These are phyloP conservation scores for Sugiyamaella floridensis DNA, from an alignment of 805 yeast genomes.

Conservation along the genomic window DNA sequence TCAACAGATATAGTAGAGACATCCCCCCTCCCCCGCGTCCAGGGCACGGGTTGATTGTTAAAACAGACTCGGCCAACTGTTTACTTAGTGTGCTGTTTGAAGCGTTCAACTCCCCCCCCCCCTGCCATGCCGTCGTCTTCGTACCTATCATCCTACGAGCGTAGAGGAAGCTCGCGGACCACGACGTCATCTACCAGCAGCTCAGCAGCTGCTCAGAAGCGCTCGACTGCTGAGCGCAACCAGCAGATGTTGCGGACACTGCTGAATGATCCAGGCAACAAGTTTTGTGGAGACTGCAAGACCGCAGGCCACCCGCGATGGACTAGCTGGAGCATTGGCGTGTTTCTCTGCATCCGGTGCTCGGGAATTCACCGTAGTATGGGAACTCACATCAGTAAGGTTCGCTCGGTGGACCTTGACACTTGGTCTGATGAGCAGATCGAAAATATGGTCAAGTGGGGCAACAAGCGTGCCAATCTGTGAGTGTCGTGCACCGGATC, in stretches of 20 bases:
- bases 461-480: slow-evolving; percentile 68
- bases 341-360: slow-evolving; percentile 82
- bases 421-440: slow-evolving; percentile 95
- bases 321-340: slow-evolving; percentile 96
- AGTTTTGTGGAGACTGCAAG: slow-evolving; percentile 87
- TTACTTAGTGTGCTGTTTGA: background rate
- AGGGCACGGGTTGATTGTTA: background rate
- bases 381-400: slow-evolving; percentile 93
- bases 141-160: slow-evolving; percentile 5
- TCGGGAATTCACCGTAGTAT: slow-evolving; percentile 92
- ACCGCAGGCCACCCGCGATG: slow-evolving; percentile 86
- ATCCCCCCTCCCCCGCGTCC: background rate
- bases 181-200: background rate
- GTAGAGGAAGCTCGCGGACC: slow-evolving; percentile 8
- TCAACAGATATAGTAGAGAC: too few species aligned
- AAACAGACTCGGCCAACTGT: background rate
- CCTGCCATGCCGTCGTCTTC: slow-evolving; percentile 8
- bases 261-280: slow-evolving; percentile 70
- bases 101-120: background rate
- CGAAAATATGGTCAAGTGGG: slow-evolving; percentile 76
- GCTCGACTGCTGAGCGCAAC: slow-evolving; percentile 41
- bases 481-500: slow-evolving; percentile 7
- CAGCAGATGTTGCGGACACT: slow-evolving; percentile 68
- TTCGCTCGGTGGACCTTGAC: slow-evolving; percentile 89
- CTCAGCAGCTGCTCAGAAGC: slow-evolving; percentile 18